Evolutionary conservation across 1,139 yeast species (phyloP).

Genomic region (Taphrina confusa): DNA sequence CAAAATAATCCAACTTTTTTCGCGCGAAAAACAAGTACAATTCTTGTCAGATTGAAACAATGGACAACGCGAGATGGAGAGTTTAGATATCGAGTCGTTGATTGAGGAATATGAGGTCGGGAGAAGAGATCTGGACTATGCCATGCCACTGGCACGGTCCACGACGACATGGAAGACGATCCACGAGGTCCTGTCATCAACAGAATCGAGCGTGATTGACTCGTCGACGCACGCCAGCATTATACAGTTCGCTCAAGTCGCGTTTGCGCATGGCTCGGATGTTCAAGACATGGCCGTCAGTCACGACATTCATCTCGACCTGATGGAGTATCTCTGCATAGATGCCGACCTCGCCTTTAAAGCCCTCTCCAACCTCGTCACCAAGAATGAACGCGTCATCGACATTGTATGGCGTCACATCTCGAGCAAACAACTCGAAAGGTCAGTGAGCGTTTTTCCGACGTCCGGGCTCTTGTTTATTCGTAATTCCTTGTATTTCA

Average conservation of each 20-base stretch:
- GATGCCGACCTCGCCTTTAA: not conserved
- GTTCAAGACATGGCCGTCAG: not conserved
- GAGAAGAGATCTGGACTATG: not conserved
- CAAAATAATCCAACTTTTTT: too few species aligned
- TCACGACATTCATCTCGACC: not conserved
- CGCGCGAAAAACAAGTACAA: too few species aligned
- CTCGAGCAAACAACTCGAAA: not conserved
- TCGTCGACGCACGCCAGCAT: not conserved
- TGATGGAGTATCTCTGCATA: not conserved
- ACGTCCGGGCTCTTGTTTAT: not conserved
- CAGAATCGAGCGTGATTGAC: not conserved
- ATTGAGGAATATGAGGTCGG: not conserved
- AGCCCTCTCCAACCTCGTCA: constrained; percentile 19
- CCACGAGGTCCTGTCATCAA: not conserved
- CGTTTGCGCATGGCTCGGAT: constrained; percentile 5
- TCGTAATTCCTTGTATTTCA: not conserved
- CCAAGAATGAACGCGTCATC: not conserved
- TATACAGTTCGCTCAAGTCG: constrained; percentile 4
- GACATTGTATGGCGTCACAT: not conserved
- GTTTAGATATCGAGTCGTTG: not conserved
- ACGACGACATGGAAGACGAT: not conserved
- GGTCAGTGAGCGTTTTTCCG: not conserved
- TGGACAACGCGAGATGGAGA: not conserved
- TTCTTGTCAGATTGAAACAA: too few species aligned
- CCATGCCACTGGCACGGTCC: not conserved